Percentiles rank a stretch among this genome's conserved stretches.
Conservation (phyloP, 2,329 filamentous ascomycete genomes). For the Neoascochyta sp. region DNA sequence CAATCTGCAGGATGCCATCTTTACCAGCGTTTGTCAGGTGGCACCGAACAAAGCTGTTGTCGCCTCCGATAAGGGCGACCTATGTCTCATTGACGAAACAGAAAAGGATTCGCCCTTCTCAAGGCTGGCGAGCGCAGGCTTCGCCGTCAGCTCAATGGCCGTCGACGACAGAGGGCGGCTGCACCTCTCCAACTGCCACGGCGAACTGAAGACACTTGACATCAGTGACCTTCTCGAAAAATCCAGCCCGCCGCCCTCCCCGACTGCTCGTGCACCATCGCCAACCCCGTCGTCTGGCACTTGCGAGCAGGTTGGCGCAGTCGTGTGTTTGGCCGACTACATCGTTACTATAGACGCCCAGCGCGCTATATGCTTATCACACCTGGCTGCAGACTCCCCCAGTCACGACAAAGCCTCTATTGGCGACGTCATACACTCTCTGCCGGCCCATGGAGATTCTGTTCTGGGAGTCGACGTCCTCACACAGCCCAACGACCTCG, state of each 20-base stretch:
- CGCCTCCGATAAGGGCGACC: constrained; percentile 80
- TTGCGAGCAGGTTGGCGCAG: constrained; percentile 35
- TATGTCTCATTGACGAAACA: constrained; percentile 82
- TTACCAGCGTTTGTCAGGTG: constrained; percentile 71
- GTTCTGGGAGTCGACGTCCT: constrained; percentile 70
- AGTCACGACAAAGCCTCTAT: constrained; percentile 21
- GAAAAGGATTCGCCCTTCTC: constrained; percentile 67
- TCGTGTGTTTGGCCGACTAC: constrained; percentile 37
- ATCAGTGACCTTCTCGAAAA: constrained; percentile 34
- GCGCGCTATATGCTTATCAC: constrained; percentile 63
- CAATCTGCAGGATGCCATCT: constrained; percentile 74
- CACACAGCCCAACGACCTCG: constrained; percentile 54
- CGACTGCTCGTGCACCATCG: constrained; percentile 32
- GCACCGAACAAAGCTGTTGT: constrained; percentile 73
- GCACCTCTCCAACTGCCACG: constrained; percentile 67
- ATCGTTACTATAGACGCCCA: constrained; percentile 63
- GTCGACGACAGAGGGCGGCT: constrained; percentile 55
- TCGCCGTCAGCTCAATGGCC: constrained; percentile 64
- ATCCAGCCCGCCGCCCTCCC: constrained; percentile 35
- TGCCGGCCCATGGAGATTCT: constrained; percentile 56
- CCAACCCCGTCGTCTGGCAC: constrained; percentile 27
- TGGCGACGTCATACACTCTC: constrained; percentile 37
- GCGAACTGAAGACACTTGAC: constrained; percentile 49
- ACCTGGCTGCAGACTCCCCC: constrained; percentile 39
- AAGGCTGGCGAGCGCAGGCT: constrained; percentile 63